Base-by-base conservation (phyloP, 139 green algal genomes). In the Closterium sp. region DNA sequence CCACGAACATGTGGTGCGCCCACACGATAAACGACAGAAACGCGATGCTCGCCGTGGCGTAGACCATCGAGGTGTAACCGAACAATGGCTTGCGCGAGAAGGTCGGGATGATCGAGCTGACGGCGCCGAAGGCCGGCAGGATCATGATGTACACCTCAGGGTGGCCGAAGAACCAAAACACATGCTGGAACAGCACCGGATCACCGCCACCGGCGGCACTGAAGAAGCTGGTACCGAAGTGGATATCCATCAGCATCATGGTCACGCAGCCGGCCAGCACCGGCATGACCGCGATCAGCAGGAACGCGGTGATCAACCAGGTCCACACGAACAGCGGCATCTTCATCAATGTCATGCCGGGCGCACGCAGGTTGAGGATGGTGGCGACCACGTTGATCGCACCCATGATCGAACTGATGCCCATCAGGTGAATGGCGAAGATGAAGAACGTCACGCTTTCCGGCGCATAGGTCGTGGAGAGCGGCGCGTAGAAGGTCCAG, bases 1-100 rank as follows among this genome's bases (percentile, higher is more conserved):
- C 95, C 33, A 94, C 96, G 84, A 95, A 96, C 95, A 96, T 96
- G 91, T 96, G 95, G 94, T 95, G 94, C 89, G 94, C 93, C 94
- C 94, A 96, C 81, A 96, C 94, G 90, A 96, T 95, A 90, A 96
- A 96, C 84, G 94, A 94, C 64, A 96, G 38, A 85, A 96, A 87
- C 76, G 92, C 92, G 94, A 96, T 96, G 93, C 91, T 95, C 90
- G 94, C 87, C 93, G 96, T 95, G 76, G 95, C 93, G 89, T 94
- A 95, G 55, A 96, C 93, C 94, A 96, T 96, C 76, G 93, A 93
- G 64, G 93, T 88, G 87, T 95, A 94, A 86, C 93, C 94, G 95
- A 96, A 96, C 76, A 96, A 92, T 69, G 93, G 93, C 90, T 96
- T 95, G 91, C 95, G 94, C 86, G 91, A 93, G 83, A 96, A 96